Percentiles rank a stretch among this genome's conserved stretches.
Conservation (phyloP, 768 basidiomycete species). For the Pleurotus ostreatus region DNA sequence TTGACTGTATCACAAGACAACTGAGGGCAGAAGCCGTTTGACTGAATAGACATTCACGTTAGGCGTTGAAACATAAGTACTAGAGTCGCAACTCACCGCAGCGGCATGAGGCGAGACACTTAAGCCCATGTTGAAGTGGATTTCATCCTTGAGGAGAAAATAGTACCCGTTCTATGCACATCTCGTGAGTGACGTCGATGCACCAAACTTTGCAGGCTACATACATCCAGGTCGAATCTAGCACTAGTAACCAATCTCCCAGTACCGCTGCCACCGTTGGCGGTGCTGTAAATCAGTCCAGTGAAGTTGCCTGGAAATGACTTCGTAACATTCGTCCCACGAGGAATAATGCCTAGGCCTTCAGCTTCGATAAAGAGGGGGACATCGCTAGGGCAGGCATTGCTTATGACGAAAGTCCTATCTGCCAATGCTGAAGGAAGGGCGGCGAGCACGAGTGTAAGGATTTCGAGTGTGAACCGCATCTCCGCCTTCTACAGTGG, state of each 20-base stretch:
- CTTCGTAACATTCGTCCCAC: slow-evolving; percentile 12
- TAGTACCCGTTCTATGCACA: slow-evolving; percentile 19
- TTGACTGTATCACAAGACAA: slow-evolving; percentile 11
- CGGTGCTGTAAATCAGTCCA: slow-evolving; percentile 18
- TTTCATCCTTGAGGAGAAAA: slow-evolving; percentile 24
- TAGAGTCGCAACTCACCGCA: slow-evolving; percentile 7
- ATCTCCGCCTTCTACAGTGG: too few relatives aligned
- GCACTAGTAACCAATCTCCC: slow-evolving; percentile 16
- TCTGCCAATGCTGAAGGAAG: not conserved
- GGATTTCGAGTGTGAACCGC: not conserved
- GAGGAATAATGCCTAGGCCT: slow-evolving; percentile 13
- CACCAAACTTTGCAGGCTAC: not conserved
- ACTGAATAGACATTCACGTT: not conserved
- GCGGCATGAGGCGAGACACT: slow-evolving; percentile 21
- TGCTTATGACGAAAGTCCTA: slow-evolving; percentile 13
- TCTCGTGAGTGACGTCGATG: not conserved
- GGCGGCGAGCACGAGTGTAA: not conserved
- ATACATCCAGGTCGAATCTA: slow-evolving; percentile 17
- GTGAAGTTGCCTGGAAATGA: slow-evolving; percentile 9
- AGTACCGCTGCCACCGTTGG: slow-evolving; percentile 16
- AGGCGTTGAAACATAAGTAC: not conserved
- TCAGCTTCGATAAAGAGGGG: slow-evolving; percentile 15
- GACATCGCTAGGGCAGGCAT: slow-evolving; percentile 19
- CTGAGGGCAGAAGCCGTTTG: slow-evolving; percentile 15
- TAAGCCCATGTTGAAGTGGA: slow-evolving; percentile 28